Evolutionary conservation across 2,329 filamentous ascomycete genomes (phyloP).

Genomic region (Trichoderma sp.): DNA sequence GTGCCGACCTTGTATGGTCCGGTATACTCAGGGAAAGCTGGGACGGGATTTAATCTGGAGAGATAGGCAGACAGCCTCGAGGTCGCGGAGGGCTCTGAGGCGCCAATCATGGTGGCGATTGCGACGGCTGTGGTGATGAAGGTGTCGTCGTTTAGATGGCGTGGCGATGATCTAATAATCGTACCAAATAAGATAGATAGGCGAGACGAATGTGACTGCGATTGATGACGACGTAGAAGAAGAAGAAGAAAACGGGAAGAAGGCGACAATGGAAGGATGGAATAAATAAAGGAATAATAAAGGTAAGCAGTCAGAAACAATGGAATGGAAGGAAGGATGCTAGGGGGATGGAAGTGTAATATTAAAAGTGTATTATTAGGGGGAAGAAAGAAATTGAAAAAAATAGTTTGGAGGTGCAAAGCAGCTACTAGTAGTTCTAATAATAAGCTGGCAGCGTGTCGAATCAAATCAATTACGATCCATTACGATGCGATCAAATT

Average conservation of each 20-base stretch:
- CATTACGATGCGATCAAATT: not conserved
- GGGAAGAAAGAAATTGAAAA: not conserved
- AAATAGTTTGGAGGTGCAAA: not conserved
- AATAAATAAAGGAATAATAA: not conserved
- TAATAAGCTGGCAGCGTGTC: not conserved
- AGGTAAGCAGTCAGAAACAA: not conserved
- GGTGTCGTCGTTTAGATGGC: not conserved
- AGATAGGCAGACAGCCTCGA: constrained; percentile 49
- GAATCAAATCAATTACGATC: not conserved
- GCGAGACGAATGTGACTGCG: not conserved
- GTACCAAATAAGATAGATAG: not conserved
- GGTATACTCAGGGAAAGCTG: constrained; percentile 72
- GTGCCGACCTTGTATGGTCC: constrained; percentile 79
- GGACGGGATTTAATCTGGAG: constrained; percentile 66
- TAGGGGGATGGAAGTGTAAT: not conserved
- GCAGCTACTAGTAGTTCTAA: not conserved
- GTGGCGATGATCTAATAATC: not conserved
- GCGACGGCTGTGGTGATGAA: not conserved
- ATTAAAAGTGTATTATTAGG: not conserved
- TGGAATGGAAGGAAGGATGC: not conserved
- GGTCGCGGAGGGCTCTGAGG: constrained; percentile 27
- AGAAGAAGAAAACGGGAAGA: not conserved
- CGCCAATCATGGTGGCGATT: constrained; percentile 7
- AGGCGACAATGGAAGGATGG: not conserved
- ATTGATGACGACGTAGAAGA: not conserved